Evolutionary conservation across 2,329 filamentous ascomycete genomes (phyloP), one percentile per base, ranked within the genome.

Genomic region (Colletotrichum sp.): DNA sequence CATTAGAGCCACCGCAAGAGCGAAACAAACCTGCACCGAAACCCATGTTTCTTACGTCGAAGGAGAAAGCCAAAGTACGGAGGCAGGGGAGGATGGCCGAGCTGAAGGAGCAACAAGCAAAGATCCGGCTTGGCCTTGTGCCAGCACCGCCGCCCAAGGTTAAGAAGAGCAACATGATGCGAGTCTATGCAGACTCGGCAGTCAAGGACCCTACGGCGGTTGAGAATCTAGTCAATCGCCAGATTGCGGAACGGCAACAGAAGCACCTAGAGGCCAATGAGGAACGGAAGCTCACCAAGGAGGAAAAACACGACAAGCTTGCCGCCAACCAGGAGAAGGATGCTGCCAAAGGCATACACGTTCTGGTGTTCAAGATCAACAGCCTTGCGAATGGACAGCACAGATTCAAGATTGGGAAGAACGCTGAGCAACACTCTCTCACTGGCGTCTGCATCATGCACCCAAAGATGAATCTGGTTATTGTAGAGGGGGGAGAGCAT

Each of bases 191-290:
- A 16, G 77, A 78, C n/a, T 76, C 77, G 85, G 91, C 91, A 22
- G 96, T 99, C 79, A 98, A 98, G 82, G 97, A 99, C 85, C 97
- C 97, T 8, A 99, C 98, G 1, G 97, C 97, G 6, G 97, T 99
- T 62, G 97, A 99, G 86, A 95, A 96, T 67, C 93, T 95, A 29
- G 97, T 99, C 68, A 98, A 98, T 84, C 91, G 93, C 69, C 96
- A 99, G 84, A 98, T 99, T 79, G 94, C 94, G 32, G 96, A 98
- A 78, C 95, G 97, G 57, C 92, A 94, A 74, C 90, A 94, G 76
- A 91, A 93, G 79, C 98, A 99, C 84, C 88, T 96, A 75, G 86
- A 92, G 55, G 88, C 90, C 74, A 99, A 99, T 84, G 93, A 96
- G 79, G 94, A 95, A 52, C 93, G 97, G 77, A 96, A 96, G 83